Evolutionary conservation across 2,329 filamentous ascomycete genomes (phyloP), one percentile per base, ranked within the genome.

Genomic region (Cladosporium sp.): DNA sequence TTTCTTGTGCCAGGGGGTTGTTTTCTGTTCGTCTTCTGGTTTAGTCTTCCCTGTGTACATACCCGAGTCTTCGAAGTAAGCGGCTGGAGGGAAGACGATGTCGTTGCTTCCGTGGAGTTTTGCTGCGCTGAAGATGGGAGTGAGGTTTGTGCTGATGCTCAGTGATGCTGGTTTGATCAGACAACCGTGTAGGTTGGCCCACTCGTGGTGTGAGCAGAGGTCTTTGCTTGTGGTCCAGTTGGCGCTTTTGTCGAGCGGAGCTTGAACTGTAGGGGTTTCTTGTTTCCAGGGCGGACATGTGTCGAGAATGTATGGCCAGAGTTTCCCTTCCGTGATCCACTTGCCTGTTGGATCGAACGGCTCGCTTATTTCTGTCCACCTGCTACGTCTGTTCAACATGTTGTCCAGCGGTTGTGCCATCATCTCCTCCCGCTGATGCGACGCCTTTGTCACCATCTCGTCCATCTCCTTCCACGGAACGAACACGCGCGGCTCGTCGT

Each of bases 391-490:
- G 19, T 22, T 35, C n/a, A 16, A 33, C 9, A 40, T 40, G 9
- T 40, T 8, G 9, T 8, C 16, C 4, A n/a, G 15, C 3, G 45
- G 45, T 7, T 40, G 13, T 3, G 45, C 25, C 45, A 33, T 48
- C 36, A 40, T 48, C 7, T 7, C 18, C 5, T 48, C 16, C 5
- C 27, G 35, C 7, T 48, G 36, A 4, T 33, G 25, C 12, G 36
- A 39, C 13, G 48, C 48, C 30, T 4, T 18, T n/a, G 15, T 22
- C 20, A 43, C 38, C 32, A 22, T 11, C 3, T 68, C 67, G 19
- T 76, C 70, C 49, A 85, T 74, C 12, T 77, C 70, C 48, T 84
- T 74, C 67, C 75, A 75, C 0, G 77, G 77, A 3, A 79, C 71
- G 19, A 76, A 73, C n/a, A 80, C 72, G 7, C 78, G 72, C 41